Evolutionary conservation across 116 monocot genomes (phyloP), one percentile per base, ranked within the genome.

Genomic region (Dioscorea cayenensis): DNA sequence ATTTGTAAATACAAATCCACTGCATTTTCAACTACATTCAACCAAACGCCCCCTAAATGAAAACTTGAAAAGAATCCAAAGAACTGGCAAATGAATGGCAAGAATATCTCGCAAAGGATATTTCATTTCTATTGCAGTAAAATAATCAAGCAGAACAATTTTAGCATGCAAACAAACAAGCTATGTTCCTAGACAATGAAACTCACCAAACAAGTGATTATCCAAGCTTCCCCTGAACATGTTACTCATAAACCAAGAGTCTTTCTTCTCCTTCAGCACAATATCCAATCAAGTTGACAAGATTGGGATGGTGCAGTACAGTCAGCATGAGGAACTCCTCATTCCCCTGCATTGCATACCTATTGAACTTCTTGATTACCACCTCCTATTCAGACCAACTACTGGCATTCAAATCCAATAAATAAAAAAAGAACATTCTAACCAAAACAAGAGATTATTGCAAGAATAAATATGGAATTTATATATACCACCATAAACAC

Each of bases 151-250:
- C 43, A 43, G 43, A 43, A 43, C 43, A 43, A 12, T 43, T 10
- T 43, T 12, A 43, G 14, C 55, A 55, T 5, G 14, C 5, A 16
- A 55, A 55, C 55, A 55, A 55, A 55, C n/a, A 18, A 0, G 55
- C 55, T 5, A 6, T 43, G 43, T 9, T 43, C 43, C 6, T 0
- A 5, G 55, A 55, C 2, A 55, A 55, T n/a, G 55, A 55, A 55
- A 16, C 55, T 78, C 66, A 85, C 85, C 70, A 67, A 76, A 85
- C n/a, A 86, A 65, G 66, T 79, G 86, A 28, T 79, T 67, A 28
- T 79, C 82, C 77, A 86, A 77, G 77, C 82, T 82, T 23, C 85
- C 85, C 55, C 70, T 27, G 9, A 78, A 70, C 85, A 85, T 79
- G 78, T 70, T 70, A 85, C 82, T 85, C 85, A 19, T 85, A 85